Conservation (phyloP, 2,329 filamentous ascomycete species). For the Claviceps purpurea region DNA sequence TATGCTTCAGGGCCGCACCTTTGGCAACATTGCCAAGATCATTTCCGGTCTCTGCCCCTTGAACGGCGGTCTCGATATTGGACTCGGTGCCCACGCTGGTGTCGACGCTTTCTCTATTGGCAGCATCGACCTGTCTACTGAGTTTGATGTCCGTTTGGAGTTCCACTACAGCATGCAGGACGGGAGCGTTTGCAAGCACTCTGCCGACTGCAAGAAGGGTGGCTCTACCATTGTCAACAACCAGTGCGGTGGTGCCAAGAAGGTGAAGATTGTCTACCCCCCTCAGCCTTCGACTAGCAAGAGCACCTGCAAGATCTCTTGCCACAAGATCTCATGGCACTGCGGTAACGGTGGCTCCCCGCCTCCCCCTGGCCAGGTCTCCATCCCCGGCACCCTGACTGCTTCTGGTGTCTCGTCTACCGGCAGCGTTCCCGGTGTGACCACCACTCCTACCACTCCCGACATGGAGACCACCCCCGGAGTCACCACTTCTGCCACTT, state of each 20-base stretch:
- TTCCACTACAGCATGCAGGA: constrained; percentile 83
- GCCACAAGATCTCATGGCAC: constrained; percentile 41
- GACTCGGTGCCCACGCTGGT: constrained; percentile 28
- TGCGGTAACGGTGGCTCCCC: constrained; percentile 30
- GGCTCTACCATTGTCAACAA: constrained; percentile 65
- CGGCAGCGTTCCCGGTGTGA: neutral
- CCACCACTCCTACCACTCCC: constrained; percentile 2
- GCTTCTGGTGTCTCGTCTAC: neutral
- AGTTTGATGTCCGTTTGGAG: constrained; percentile 66
- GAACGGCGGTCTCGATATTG: constrained; percentile 44
- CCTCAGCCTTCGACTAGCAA: constrained; percentile 39
- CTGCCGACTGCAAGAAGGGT: constrained; percentile 48
- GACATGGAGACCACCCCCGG: constrained; percentile 8
- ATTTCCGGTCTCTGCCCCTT: constrained; percentile 42
- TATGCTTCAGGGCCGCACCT: constrained; percentile 34
- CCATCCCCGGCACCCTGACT: neutral
- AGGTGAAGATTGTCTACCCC: constrained; percentile 58
- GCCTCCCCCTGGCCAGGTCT: constrained; percentile 1
- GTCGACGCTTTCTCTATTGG: constrained; percentile 54
- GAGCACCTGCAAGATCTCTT: constrained; percentile 48
- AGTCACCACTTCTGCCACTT: constrained; percentile 6
- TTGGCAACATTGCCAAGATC: constrained; percentile 34
- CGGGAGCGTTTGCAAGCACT: constrained; percentile 70
- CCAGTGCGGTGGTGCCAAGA: constrained; percentile 84
- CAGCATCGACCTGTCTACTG: constrained; percentile 57